Conservation (phyloP, 2,329 filamentous ascomycete genomes). For the Aureobasidium sp. region DNA sequence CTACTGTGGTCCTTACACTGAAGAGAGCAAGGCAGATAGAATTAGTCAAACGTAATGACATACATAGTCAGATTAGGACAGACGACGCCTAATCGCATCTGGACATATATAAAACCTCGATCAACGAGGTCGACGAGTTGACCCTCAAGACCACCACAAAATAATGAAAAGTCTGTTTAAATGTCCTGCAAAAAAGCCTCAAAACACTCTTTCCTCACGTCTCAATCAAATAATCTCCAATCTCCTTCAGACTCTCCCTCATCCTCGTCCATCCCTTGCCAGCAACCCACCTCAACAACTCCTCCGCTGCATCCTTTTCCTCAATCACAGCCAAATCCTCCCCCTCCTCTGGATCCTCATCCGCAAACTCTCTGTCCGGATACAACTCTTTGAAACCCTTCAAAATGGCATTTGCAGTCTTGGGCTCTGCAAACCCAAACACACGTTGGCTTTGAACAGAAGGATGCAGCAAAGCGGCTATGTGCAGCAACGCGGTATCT, state of each 20-base stretch:
- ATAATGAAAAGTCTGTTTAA: not conserved
- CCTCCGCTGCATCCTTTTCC: constrained; percentile 23
- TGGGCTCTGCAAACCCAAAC: constrained; percentile 46
- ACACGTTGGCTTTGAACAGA: constrained; percentile 45
- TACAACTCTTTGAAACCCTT: constrained; percentile 31
- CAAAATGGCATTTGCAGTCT: constrained; percentile 42
- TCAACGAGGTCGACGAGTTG: no score
- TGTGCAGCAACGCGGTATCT: constrained; percentile 46
- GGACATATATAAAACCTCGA: no score
- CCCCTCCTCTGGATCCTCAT: constrained; percentile 19
- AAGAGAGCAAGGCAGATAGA: not conserved
- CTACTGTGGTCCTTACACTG: not conserved
- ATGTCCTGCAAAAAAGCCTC: not conserved
- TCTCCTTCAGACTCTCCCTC: constrained; percentile 23
- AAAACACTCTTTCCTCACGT: not conserved
- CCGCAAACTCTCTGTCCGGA: constrained; percentile 34
- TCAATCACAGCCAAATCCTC: constrained; percentile 23
- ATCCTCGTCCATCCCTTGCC: constrained; percentile 26
- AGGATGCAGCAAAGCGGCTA: constrained; percentile 44
- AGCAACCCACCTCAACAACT: constrained; percentile 26
- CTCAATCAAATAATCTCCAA: not conserved
- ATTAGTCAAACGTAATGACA: no score
- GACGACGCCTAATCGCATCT: no score
- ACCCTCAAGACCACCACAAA: not conserved
- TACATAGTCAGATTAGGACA: no score